These are phyloP conservation scores for Trichoderma sp. DNA, from an alignment of 2,329 filamentous ascomycete genomes.

Conservation along the genomic window DNA sequence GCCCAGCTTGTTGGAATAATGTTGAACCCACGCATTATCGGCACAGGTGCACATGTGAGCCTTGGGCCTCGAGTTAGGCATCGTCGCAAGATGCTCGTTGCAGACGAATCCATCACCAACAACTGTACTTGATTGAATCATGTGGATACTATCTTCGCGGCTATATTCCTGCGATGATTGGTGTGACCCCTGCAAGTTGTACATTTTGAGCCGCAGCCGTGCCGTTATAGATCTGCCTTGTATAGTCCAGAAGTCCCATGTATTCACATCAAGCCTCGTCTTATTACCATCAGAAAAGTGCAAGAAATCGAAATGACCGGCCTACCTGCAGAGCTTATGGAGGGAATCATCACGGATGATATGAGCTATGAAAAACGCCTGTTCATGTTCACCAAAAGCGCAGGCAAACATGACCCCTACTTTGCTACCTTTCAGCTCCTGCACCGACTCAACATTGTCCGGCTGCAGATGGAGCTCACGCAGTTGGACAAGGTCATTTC, in stretches of 20 bases:
- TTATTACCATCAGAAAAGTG: too few relatives aligned
- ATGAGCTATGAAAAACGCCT: slow-evolving; percentile 1
- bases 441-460: not conserved
- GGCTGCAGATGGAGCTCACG: not conserved
- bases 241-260: too few relatives aligned
- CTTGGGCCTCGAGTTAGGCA: too few relatives aligned
- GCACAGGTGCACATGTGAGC: too few relatives aligned
- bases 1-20: too few relatives aligned
- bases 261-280: too few relatives aligned
- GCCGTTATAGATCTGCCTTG: too few relatives aligned
- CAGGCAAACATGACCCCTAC: not conserved
- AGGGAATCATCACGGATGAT: not conserved
- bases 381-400: not conserved
- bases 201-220: too few relatives aligned
- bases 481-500: not conserved
- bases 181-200: too few relatives aligned
- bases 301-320: not conserved
- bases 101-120: not conserved
- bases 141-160: not conserved
- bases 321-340: not conserved
- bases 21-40: too few relatives aligned
- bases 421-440: not conserved
- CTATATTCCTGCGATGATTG: too few relatives aligned
- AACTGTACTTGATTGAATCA: not conserved
- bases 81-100: too few relatives aligned